Evolutionary conservation across 140 eudicot genomes (phyloP).

Genomic region (Flaveria floridana): DNA sequence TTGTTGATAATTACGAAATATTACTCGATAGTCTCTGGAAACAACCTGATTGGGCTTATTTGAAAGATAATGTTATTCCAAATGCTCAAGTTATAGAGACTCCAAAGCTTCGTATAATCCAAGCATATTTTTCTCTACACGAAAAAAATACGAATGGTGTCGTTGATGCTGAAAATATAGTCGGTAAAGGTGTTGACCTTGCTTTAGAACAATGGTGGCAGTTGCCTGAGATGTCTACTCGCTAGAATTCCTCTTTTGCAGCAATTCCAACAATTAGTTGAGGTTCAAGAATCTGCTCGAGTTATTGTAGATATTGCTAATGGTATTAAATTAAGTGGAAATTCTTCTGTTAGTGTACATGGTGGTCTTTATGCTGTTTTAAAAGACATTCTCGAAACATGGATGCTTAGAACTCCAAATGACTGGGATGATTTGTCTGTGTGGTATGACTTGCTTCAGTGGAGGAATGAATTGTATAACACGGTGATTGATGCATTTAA

Average conservation of each 20-base stretch:
- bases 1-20: constrained; percentile 84
- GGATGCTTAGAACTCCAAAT: constrained; percentile 97
- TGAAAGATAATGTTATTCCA: constrained; percentile 89
- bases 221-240: constrained; percentile 97
- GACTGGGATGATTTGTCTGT: constrained; percentile 97
- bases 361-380: constrained; percentile 85
- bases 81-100: constrained; percentile 98
- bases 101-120: constrained; percentile 93
- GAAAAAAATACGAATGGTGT: constrained; percentile 89
- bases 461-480: constrained; percentile 98
- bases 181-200: constrained; percentile 91
- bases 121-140: constrained; percentile 90
- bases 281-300: constrained; percentile 93
- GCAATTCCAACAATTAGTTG: constrained; percentile 96
- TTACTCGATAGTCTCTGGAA: constrained; percentile 96
- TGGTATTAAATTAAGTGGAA: constrained; percentile 74
- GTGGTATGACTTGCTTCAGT: constrained; percentile 95
- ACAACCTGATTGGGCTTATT: constrained; percentile 89
- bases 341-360: constrained; percentile 67
- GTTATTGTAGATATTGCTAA: constrained; percentile 83
- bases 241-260: constrained; percentile 89
- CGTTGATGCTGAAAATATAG: constrained; percentile 86
- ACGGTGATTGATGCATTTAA: constrained; percentile 88
- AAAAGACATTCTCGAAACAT: constrained; percentile 97
- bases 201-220: constrained; percentile 99